These are phyloP conservation scores for Blastomyces gilchristii DNA, from an alignment of 2,329 filamentous ascomycete genomes.

Conservation along the genomic window DNA sequence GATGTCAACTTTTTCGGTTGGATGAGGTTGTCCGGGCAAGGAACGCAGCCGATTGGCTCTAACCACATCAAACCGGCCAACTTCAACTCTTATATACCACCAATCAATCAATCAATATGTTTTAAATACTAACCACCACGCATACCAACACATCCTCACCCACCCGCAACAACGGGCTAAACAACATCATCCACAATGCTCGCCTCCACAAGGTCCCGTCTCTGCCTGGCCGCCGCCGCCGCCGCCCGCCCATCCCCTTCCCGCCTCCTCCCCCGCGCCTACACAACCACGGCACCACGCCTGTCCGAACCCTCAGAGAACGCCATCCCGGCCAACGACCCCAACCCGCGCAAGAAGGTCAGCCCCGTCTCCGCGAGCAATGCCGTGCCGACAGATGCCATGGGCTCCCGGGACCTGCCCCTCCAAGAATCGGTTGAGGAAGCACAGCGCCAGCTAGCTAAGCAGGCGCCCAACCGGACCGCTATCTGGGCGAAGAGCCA, in stretches of 20 bases:
- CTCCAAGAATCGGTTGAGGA: constrained; percentile 47
- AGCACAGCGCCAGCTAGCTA: constrained; percentile 47
- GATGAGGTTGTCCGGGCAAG: not conserved
- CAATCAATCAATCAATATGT: not conserved
- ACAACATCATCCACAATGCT: constrained; percentile 32
- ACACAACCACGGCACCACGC: constrained; percentile 36
- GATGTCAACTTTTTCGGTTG: not conserved
- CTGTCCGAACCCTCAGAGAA: constrained; percentile 26
- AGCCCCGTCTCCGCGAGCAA: constrained; percentile 52
- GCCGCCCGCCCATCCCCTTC: constrained; percentile 25
- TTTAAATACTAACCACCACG: constrained; percentile 13
- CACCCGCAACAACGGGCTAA: constrained; percentile 14
- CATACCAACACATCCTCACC: constrained; percentile 15
- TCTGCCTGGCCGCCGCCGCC: constrained; percentile 38
- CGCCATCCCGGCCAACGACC: constrained; percentile 46
- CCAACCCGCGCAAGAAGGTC: constrained; percentile 39
- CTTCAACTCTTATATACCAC: not conserved
- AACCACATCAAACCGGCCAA: not conserved
- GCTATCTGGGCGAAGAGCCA: constrained; percentile 80
- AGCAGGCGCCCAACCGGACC: constrained; percentile 79
- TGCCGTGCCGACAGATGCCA: constrained; percentile 42
- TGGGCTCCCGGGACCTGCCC: constrained; percentile 41
- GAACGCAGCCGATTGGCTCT: constrained; percentile 5
- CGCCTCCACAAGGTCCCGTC: constrained; percentile 34
- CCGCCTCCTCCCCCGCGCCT: constrained; percentile 26